Evolutionary conservation across 2,329 filamentous ascomycete genomes (phyloP), one percentile per base, ranked within the genome.

Genomic region (Claviceps humidiphila): DNA sequence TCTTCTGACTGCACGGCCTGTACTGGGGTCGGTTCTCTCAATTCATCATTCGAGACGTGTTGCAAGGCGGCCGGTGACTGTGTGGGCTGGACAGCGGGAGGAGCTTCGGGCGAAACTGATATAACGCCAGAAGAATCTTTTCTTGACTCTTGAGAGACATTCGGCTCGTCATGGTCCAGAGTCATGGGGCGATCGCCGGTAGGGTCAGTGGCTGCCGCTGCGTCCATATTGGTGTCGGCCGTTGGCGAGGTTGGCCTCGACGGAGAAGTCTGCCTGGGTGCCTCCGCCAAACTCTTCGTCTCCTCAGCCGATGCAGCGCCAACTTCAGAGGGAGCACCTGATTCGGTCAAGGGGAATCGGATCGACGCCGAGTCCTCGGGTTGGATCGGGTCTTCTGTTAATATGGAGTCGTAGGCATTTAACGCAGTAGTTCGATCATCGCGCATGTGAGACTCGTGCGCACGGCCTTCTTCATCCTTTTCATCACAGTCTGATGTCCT

Each of bases 341-440:
- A 61, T n/a, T 62, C 66, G 13, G 63, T 61, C 5, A 59, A 26
- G 9, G 63, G 60, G 38, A 63, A 59, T 42, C 56, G 55, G 11
- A 62, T 58, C 1, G 68, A 70, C 3, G 66, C 67, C 4, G 68
- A 70, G 42, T 70, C 66, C 38, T 70, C 68, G 0, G 67, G 67
- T 47, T 64, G 67, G 48, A 70, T 64, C 4, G 59, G 64, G 47
- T 70, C 67, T 24, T 69, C 68, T 1, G 66, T 68, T 60, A 68
- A 60, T 13, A 60, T 58, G 17, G 67, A 68, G 41, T 68, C 63
- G 0, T 59, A 56, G 7, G 64, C 61, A n/a, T 56, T 43, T 5
- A 66, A 45, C 1, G 58, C 45, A 1, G 58, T 24, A 5, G 60
- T 59, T n/a, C 56, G 61, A n/a, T 61, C 52, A 0, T 55, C 43